Evolutionary conservation across 768 basidiomycete genomes (phyloP).

Genomic region (Neoboletus magnificus): DNA sequence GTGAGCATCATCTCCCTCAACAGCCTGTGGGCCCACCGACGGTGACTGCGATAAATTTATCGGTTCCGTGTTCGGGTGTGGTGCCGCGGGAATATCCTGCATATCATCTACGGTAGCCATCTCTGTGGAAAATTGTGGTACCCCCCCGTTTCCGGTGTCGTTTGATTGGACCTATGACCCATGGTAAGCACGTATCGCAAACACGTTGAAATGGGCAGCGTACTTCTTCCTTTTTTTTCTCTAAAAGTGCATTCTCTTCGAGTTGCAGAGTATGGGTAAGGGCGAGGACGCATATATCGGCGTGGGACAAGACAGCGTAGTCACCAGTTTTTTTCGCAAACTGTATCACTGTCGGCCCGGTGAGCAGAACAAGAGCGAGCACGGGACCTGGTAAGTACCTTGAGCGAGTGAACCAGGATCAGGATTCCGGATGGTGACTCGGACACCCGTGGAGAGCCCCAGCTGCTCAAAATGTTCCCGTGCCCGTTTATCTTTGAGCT

Average conservation of each 20-base stretch:
- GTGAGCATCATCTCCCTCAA: not conserved
- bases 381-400: slow-evolving; percentile 37
- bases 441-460: slow-evolving; percentile 71
- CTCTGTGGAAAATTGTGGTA: not conserved
- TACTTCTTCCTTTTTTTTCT: slow-evolving; percentile 30
- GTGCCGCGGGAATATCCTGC: not conserved
- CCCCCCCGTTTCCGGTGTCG: not conserved
- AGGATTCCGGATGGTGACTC: slow-evolving; percentile 66
- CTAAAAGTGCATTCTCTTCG: slow-evolving; percentile 36
- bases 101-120: not conserved
- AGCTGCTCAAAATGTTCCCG: slow-evolving; percentile 83
- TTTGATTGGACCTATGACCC: slow-evolving; percentile 7
- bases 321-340: slow-evolving; percentile 97
- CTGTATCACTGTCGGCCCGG: slow-evolving; percentile 62
- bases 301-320: slow-evolving; percentile 84
- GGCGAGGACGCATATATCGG: slow-evolving; percentile 89
- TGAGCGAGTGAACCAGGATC: slow-evolving; percentile 65
- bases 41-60: not conserved
- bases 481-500: slow-evolving; percentile 85
- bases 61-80: not conserved
- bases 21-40: not conserved
- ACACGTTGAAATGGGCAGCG: slow-evolving; percentile 13
- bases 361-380: slow-evolving; percentile 14
- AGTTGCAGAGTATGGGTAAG: slow-evolving; percentile 78
- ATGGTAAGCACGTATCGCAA: not conserved